Percentiles rank a stretch among this genome's conserved stretches.
These are phyloP conservation scores for Orychophragmus violaceus DNA, from an alignment of 345 rosid genomes.

Conservation along the genomic window DNA sequence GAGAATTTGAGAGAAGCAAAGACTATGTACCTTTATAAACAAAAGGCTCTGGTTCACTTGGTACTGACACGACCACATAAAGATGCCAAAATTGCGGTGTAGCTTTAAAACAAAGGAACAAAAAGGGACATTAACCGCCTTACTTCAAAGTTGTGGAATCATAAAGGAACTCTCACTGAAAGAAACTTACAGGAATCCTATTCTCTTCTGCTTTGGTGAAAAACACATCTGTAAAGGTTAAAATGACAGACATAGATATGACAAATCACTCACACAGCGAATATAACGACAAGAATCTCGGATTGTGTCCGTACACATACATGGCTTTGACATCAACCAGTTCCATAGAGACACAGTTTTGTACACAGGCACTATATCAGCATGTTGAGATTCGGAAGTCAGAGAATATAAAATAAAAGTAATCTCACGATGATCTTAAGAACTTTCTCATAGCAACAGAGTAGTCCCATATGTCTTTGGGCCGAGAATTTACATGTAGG, in stretches of 20 bases:
- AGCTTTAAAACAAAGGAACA: not conserved
- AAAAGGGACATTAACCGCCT: slow-evolving; percentile 18
- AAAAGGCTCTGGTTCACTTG: slow-evolving; percentile 6
- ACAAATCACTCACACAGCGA: no score
- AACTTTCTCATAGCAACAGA: slow-evolving; percentile 23
- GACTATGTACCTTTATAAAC: not conserved
- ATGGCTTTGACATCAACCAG: not conserved
- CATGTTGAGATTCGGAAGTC: not conserved
- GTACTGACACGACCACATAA: not conserved
- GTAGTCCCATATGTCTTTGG: slow-evolving; percentile 3
- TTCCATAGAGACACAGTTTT: not conserved
- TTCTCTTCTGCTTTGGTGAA: slow-evolving; percentile 23
- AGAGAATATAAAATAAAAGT: not conserved
- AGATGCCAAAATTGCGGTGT: slow-evolving; percentile 10
- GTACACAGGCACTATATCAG: not conserved
- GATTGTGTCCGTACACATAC: no score
- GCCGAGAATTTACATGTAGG: slow-evolving; percentile 18
- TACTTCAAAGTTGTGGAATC: slow-evolving; percentile 16
- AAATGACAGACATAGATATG: not conserved
- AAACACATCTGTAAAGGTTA: slow-evolving; percentile 13
- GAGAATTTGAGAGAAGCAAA: slow-evolving; percentile 4
- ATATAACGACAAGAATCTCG: no score
- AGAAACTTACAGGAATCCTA: slow-evolving; percentile 24
- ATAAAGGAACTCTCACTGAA: not conserved
- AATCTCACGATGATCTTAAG: not conserved